Base-by-base conservation (phyloP, 2,329 filamentous ascomycete genomes). In the Fusarium anguioides region DNA sequence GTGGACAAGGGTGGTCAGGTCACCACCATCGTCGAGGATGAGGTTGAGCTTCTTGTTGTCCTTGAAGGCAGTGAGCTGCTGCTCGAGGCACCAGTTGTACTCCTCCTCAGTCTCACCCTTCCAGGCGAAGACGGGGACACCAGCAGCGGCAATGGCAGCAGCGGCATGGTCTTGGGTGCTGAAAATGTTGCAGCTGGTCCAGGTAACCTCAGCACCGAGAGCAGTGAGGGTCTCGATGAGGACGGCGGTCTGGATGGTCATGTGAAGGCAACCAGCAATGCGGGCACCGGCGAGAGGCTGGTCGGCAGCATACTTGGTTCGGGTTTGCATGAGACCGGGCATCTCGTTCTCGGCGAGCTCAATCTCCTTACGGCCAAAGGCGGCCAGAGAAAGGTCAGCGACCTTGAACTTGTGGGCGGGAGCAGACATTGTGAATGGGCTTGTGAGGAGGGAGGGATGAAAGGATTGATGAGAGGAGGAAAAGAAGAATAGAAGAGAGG, bases 181-280 rank as follows among this genome's bases (percentile, higher is more conserved):
- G 91, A 97, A 99, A 84, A 99, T 98, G 89, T 99, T 98, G 91
- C 96, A 99, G 75, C 92, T 96, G 66, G 95, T 92, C 96, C 96
- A 98, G 80, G 96, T 99, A 76, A 98, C 92, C 89, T 98, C 96
- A 77, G 96, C 96, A 84, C 96, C 96, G 77, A 99, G 93, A 74
- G 91, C 86, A 77, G 87, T 92, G 79, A 99, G 90, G 72, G 96
- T 99, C 90, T 99, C 96, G 83, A 99, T 99, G 77, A 99, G 91
- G 79, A 99, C 96, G 75, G 96, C 96, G 72, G 96, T 99, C 87
- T 99, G 96, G 85, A 99, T 98, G 81, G 96, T 98, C 95, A 97
- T 97, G 91, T 97, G 94, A 81, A 98, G 87, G 85, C 96, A 98
- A 79, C 96, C 96, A 76, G 96, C 96, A 81, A 99, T 97, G 78